These are phyloP conservation scores for Clavispora santaluciae DNA, from an alignment of 805 yeast species.

Conservation along the genomic window DNA sequence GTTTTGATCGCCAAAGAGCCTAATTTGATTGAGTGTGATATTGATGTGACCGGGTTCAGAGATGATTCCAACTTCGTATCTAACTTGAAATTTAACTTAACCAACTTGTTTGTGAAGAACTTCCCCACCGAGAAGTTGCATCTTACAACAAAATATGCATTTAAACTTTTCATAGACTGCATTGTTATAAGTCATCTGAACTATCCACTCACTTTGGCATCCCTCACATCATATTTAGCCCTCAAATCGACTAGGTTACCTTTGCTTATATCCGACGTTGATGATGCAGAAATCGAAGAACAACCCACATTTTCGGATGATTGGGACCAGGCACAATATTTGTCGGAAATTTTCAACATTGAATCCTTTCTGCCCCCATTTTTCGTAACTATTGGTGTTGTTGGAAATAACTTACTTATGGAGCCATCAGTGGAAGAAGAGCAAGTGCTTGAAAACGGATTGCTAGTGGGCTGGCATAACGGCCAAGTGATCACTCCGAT, in stretches of 20 bases:
- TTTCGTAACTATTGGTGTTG: slow-evolving; percentile 68
- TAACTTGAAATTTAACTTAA: slow-evolving; percentile 58
- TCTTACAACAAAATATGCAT: slow-evolving; percentile 71
- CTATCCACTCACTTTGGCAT: slow-evolving; percentile 74
- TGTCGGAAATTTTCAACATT: slow-evolving; percentile 32
- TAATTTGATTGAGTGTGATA: slow-evolving; percentile 65
- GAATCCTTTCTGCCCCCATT: slow-evolving; percentile 62
- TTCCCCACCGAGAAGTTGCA: slow-evolving; percentile 50
- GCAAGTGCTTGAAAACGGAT: slow-evolving; percentile 79
- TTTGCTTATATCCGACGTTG: slow-evolving; percentile 60
- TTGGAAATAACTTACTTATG: slow-evolving; percentile 62
- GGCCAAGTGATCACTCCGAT: slow-evolving; percentile 71
- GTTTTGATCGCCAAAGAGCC: slow-evolving; percentile 39
- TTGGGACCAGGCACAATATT: slow-evolving; percentile 55
- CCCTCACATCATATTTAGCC: slow-evolving; percentile 79
- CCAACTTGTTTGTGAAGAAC: slow-evolving; percentile 47
- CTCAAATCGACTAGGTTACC: slow-evolving; percentile 76
- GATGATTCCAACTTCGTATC: slow-evolving; percentile 72
- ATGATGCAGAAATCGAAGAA: slow-evolving; percentile 68
- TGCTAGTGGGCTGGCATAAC: slow-evolving; percentile 66
- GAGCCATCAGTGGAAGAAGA: slow-evolving; percentile 92
- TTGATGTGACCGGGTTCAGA: slow-evolving; percentile 74
- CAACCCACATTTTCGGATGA: slow-evolving; percentile 90
- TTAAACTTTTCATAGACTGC: slow-evolving; percentile 73
- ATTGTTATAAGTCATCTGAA: slow-evolving; percentile 72